Evolutionary conservation across 192 early-diverging fungal species (phyloP), one percentile per base, ranked within the genome.

Genomic region (Mortierella hygrophila): DNA sequence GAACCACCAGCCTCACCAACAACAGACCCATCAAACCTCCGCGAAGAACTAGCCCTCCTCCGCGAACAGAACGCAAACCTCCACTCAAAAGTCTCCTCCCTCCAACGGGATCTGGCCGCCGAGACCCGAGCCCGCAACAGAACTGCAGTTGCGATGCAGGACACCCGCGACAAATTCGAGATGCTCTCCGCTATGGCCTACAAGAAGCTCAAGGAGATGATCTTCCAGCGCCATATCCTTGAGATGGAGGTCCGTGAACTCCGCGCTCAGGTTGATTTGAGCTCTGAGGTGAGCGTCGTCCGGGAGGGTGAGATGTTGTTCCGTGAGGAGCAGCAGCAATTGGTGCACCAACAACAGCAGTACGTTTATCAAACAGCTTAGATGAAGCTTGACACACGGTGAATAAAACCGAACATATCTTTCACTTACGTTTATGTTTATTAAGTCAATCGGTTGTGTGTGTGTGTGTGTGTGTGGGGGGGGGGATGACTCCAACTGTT

Each of bases 121-220:
- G 84, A 86, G 54, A 78, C 75, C 37, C 69, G 78, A 20, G 80
- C 85, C 6, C 70, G 85, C 10, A 80, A 79, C 54, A 72, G 88
- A 15, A 70, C 83, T 20, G 75, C 87, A 20, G 88, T 88, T 2
- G 80, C 88, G 11, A 83, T 92, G 78, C 81, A 92, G 52, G 89
- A 92, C 52, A 85, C 91, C 7, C 74, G 78, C 15, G 91, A 89
- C 60, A 89, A 90, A 44, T 92, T 89, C 68, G 91, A 92, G 78
- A 76, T 83, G 23, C 78, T 92, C 20, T 90, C 81, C 23, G 88
- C 85, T 2, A 81, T 90, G 54, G 89, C 91, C 0, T 90, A 89
- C 72, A 88, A 89, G 65, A 90, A 90, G 40, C 63, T 92, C 16
- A 85, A 90, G n/a, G 91, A 90, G 44, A 79, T 92, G 74, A 86